phyloP scores from a whole-genome alignment of 2,329 filamentous ascomycete species.

The Phyllosticta citribraziliensis region DNA sequence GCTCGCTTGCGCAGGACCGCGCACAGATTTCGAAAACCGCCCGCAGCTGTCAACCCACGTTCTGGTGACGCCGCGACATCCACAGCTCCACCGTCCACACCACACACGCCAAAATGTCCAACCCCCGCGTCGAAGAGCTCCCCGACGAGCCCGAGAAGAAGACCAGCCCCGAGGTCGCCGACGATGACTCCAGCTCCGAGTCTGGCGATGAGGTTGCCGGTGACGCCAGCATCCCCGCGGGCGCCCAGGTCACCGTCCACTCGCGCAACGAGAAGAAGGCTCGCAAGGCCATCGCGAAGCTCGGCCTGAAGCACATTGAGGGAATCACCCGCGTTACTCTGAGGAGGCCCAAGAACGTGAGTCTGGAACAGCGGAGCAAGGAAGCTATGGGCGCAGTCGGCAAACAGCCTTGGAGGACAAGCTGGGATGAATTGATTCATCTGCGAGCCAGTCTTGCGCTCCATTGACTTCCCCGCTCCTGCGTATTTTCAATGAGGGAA shows the following conservation, averaged over 20 bases:
- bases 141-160: slow-evolving; percentile 77
- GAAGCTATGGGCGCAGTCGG: not conserved
- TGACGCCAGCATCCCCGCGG: slow-evolving; percentile 63
- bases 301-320: slow-evolving; percentile 89
- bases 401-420: not conserved
- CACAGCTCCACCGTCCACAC: slow-evolving; percentile 17
- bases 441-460: not conserved
- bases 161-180: slow-evolving; percentile 59
- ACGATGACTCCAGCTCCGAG: slow-evolving; percentile 61
- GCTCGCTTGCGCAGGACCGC: slow-evolving; percentile 8
- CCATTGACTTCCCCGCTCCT: not conserved
- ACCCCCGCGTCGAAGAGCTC: slow-evolving; percentile 96
- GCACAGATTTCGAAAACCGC: slow-evolving; percentile 9
- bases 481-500: not conserved
- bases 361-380: slow-evolving; percentile 32
- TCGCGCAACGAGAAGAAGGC: slow-evolving; percentile 99
- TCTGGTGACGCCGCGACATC: slow-evolving; percentile 3
- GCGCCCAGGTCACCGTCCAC: slow-evolving; percentile 84
- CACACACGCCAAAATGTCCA: slow-evolving; percentile 64
- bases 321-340: slow-evolving; percentile 98
- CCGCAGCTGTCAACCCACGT: not conserved
- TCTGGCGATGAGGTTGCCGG: slow-evolving; percentile 59
- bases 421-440: not conserved
- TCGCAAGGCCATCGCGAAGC: slow-evolving; percentile 97
- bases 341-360: slow-evolving; percentile 96